Evolutionary conservation across 1,139 yeast genomes (phyloP).

Genomic region (Taphrina deformans): DNA sequence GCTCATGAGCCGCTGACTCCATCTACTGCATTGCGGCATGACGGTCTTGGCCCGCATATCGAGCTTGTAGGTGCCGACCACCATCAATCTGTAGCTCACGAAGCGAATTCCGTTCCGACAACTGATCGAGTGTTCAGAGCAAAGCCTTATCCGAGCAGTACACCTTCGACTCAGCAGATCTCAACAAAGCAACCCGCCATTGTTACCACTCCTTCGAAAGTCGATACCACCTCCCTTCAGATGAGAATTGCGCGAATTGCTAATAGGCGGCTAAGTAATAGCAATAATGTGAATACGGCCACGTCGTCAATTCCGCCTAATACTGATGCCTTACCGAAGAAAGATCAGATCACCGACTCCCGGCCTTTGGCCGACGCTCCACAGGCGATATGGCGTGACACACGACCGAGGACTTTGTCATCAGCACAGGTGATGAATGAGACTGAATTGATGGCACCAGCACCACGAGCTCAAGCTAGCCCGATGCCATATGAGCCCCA

Average conservation of each 20-base stretch:
- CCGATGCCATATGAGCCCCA: neutral
- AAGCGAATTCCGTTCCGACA: neutral
- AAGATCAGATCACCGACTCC: neutral
- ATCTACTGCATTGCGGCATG: neutral
- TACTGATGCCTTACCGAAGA: neutral
- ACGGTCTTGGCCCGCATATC: neutral
- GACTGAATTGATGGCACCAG: neutral
- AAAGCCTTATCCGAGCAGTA: neutral
- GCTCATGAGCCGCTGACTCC: neutral
- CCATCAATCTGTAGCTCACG: neutral
- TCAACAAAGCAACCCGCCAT: neutral
- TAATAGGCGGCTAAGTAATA: neutral
- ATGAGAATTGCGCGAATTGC: neutral
- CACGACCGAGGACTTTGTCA: neutral
- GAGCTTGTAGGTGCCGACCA: constrained; percentile 2
- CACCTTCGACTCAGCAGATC: neutral
- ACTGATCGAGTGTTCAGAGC: neutral
- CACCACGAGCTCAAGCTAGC: neutral
- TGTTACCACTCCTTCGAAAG: neutral
- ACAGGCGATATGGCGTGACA: neutral
- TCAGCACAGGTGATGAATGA: neutral
- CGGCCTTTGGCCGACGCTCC: neutral
- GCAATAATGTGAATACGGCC: too few species aligned
- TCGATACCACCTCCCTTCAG: neutral
- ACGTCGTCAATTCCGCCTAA: neutral